Percentiles rank a stretch among this genome's conserved stretches.
Conservation (phyloP, 1,284 basidiomycete genomes). For the Papiliotrema laurentii region DNA sequence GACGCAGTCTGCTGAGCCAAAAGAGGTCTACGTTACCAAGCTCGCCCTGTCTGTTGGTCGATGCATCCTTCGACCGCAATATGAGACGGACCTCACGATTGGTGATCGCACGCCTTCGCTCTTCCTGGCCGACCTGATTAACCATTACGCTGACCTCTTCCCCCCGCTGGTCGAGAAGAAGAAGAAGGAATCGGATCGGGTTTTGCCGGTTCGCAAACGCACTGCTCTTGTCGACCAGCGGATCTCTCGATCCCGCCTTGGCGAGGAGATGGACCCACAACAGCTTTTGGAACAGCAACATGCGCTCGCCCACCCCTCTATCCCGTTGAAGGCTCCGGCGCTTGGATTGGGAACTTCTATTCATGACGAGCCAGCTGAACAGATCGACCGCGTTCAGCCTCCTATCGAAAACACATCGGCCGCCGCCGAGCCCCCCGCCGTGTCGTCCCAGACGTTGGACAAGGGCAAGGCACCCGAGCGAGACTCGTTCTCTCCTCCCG, state of each 20-base stretch:
- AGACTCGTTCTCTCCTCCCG: neutral
- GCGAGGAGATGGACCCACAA: conserved; percentile 48
- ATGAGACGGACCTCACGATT: conserved; percentile 74
- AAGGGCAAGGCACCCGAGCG: neutral
- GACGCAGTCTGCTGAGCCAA: conserved; percentile 62
- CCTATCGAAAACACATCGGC: too few relatives aligned
- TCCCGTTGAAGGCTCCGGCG: conserved; percentile 42
- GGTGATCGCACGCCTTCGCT: conserved; percentile 79
- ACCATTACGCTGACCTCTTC: conserved; percentile 68
- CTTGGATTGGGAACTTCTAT: too few relatives aligned
- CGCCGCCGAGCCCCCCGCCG: too few relatives aligned
- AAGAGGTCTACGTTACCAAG: conserved; percentile 77
- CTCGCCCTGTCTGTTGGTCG: conserved; percentile 80
- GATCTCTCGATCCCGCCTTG: conserved; percentile 55
- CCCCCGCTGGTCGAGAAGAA: conserved; percentile 77
- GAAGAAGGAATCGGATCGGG: conserved; percentile 76
- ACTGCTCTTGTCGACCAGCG: conserved; percentile 86
- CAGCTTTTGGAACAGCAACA: conserved; percentile 49
- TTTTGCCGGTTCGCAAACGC: conserved; percentile 73
- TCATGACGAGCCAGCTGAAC: too few relatives aligned
- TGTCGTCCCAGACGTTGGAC: neutral
- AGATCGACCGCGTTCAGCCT: conserved; percentile 18
- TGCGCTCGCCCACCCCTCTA: conserved; percentile 16
- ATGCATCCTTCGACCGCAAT: conserved; percentile 73
- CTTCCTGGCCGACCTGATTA: conserved; percentile 77